These are phyloP conservation scores for Rhizomucor pusillus DNA, from an alignment of 371 early-diverging fungal genomes.

Conservation along the genomic window DNA sequence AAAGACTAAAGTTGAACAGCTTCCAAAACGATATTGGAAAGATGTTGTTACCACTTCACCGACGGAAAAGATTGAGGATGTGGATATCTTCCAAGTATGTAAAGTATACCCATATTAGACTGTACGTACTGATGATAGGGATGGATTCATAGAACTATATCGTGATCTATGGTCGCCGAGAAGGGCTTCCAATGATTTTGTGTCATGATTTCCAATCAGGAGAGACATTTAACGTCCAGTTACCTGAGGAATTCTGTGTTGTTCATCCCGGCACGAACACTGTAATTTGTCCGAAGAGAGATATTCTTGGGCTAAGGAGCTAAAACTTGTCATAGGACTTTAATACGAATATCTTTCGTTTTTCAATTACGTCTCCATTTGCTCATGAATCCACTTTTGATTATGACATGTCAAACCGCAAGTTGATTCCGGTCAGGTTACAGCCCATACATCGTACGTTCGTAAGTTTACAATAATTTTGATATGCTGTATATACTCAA, in stretches of 20 bases:
- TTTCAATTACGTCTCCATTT: slow-evolving; percentile 68
- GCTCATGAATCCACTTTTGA: slow-evolving; percentile 68
- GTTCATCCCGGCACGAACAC: slow-evolving; percentile 65
- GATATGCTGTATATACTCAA: background rate
- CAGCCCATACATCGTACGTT: slow-evolving; percentile 53
- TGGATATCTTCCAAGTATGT: slow-evolving; percentile 72
- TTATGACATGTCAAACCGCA: slow-evolving; percentile 60
- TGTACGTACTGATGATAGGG: background rate
- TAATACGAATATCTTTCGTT: slow-evolving; percentile 65
- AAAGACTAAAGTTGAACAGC: slow-evolving; percentile 37
- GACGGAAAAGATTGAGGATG: slow-evolving; percentile 77
- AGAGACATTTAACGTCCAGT: slow-evolving; percentile 45
- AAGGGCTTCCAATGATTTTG: slow-evolving; percentile 59
- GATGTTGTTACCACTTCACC: slow-evolving; percentile 59
- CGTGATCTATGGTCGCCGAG: slow-evolving; percentile 59
- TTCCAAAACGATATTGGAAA: slow-evolving; percentile 51
- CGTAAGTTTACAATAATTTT: background rate
- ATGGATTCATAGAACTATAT: slow-evolving; percentile 44
- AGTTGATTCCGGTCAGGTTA: slow-evolving; percentile 43
- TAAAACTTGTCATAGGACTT: slow-evolving; percentile 46
- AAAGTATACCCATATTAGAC: background rate
- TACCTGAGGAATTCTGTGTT: slow-evolving; percentile 63
- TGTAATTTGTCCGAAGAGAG: slow-evolving; percentile 24
- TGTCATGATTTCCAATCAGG: slow-evolving; percentile 49
- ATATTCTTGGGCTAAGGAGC: background rate